Conservation (phyloP, 2,329 filamentous ascomycete genomes). For the Stemphylium lycopersici region DNA sequence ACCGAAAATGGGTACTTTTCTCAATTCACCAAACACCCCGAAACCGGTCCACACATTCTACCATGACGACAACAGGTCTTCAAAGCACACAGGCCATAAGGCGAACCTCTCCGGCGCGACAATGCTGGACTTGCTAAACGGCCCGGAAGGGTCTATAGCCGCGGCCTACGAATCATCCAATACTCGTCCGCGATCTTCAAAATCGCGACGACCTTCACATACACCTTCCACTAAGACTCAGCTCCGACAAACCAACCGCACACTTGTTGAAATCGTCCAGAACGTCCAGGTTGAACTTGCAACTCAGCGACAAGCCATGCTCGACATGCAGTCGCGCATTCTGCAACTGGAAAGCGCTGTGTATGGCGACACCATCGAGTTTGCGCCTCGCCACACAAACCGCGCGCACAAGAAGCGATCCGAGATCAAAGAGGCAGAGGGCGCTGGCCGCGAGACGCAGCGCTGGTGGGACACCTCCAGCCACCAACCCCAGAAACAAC, state of each 20-base stretch:
- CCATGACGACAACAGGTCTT: slow-evolving; percentile 10
- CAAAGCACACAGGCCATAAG: slow-evolving; percentile 11
- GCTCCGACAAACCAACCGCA: slow-evolving; percentile 32
- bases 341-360: slow-evolving; percentile 31
- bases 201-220: slow-evolving; percentile 30
- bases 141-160: slow-evolving; percentile 23
- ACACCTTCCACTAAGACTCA: slow-evolving; percentile 34
- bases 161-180: slow-evolving; percentile 14
- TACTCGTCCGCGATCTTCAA: not conserved
- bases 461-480: slow-evolving; percentile 33
- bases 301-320: slow-evolving; percentile 33
- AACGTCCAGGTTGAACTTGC: slow-evolving; percentile 37
- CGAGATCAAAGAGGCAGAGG: slow-evolving; percentile 14
- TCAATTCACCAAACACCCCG: slow-evolving; percentile 14
- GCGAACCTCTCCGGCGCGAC: slow-evolving; percentile 34
- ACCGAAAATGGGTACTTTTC: slow-evolving; percentile 21
- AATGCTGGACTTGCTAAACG: slow-evolving; percentile 22
- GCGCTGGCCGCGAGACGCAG: slow-evolving; percentile 21
- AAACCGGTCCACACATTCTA: slow-evolving; percentile 14
- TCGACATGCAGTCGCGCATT: slow-evolving; percentile 38
- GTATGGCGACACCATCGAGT: slow-evolving; percentile 1
- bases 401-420: not conserved
- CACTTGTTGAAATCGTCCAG: slow-evolving; percentile 38
- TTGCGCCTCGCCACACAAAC: not conserved
- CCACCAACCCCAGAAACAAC: slow-evolving; percentile 32